Conservation (phyloP, 176 grass and related monocot species). For the Musa beccarii region DNA sequence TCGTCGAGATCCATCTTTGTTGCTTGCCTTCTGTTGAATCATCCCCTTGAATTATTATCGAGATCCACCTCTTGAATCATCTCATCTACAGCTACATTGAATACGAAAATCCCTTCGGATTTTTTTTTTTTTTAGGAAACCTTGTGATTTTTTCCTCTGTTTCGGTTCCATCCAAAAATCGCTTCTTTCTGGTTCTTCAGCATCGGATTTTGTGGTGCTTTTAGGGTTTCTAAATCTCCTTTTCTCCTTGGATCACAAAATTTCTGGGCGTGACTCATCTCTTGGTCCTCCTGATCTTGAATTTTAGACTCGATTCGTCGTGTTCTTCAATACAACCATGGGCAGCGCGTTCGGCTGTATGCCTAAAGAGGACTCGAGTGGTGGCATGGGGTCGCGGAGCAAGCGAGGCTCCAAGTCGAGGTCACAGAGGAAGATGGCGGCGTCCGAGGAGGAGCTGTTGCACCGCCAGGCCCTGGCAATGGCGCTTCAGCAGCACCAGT, state of each 20-base stretch:
- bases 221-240: not conserved
- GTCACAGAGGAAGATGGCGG: constrained; percentile 50
- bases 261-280: not conserved
- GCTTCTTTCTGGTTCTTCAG: too few relatives aligned
- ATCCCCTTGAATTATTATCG: too few relatives aligned
- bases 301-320: not conserved
- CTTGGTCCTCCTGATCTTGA: not conserved
- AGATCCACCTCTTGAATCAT: too few relatives aligned
- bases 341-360: constrained; percentile 70
- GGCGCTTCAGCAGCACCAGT: constrained; percentile 76
- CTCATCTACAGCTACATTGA: too few relatives aligned
- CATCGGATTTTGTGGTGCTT: not conserved
- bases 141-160: not conserved
- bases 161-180: not conserved
- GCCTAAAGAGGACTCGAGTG: constrained; percentile 28
- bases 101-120: too few relatives aligned
- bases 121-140: not conserved
- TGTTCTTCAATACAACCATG: constrained; percentile 21
- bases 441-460: constrained; percentile 74
- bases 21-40: not conserved
- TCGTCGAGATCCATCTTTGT: not conserved
- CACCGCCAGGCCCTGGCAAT: constrained; percentile 95
- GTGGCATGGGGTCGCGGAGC: constrained; percentile 40
- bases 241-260: not conserved
- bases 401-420: constrained; percentile 44